phyloP scores from a whole-genome alignment of 352 stramenopile species.

The Pythium angustatum region DNA sequence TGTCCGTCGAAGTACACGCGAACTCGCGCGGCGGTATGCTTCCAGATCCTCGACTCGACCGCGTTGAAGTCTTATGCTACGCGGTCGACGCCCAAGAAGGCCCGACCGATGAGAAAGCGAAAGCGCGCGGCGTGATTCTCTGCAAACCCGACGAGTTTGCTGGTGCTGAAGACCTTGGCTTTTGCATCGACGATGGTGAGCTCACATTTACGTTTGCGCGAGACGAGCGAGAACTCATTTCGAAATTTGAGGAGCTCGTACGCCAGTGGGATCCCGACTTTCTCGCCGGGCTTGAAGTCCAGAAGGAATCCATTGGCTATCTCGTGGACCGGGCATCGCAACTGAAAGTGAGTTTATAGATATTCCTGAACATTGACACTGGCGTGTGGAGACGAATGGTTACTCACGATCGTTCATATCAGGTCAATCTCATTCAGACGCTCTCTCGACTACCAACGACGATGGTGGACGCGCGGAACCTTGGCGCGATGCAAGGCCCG shows the following conservation, averaged over 20 bases:
- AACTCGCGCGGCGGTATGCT: conserved; percentile 56
- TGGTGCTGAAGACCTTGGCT: conserved; percentile 9
- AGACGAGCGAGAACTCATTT: conserved; percentile 31
- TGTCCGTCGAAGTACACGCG: conserved; percentile 80
- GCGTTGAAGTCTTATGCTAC: conserved; percentile 65
- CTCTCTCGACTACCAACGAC: conserved; percentile 34
- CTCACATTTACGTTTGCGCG: conserved; percentile 29
- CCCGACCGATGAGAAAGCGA: conserved; percentile 45
- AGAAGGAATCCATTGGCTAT: conserved; percentile 27
- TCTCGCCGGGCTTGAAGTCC: conserved; percentile 27
- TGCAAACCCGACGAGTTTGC: conserved; percentile 29
- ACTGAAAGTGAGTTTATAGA: conserved; percentile 25
- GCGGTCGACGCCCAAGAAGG: conserved; percentile 77
- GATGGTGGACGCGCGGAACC: conserved; percentile 33
- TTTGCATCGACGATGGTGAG: conserved; percentile 27
- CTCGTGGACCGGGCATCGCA: conserved; percentile 27
- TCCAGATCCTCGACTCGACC: conserved; percentile 69
- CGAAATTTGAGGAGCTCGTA: conserved; percentile 22
- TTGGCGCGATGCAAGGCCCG: conserved; percentile 18
- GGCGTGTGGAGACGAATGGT: background rate
- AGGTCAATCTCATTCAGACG: conserved; percentile 39
- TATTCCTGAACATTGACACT: no score
- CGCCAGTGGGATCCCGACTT: conserved; percentile 32
- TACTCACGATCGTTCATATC: background rate
- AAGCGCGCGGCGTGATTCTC: conserved; percentile 56